Evolutionary conservation across 2,329 filamentous ascomycete species (phyloP).

Genomic region (Pseudocercospora vitis): DNA sequence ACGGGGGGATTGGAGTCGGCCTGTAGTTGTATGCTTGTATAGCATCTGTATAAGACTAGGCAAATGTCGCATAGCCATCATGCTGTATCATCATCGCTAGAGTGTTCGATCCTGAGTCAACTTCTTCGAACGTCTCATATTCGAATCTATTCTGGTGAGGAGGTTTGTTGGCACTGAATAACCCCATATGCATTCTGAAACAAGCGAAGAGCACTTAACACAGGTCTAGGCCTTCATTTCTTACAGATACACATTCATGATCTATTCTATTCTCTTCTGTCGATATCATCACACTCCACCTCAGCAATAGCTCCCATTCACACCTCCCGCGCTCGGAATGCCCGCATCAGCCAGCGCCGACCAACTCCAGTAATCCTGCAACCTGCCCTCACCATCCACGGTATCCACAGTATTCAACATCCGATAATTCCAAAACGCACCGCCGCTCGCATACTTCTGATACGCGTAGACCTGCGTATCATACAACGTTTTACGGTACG

Average conservation of each 20-base stretch:
- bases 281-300: background rate
- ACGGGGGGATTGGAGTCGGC: background rate
- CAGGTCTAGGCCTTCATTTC: no score
- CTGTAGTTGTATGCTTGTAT: background rate
- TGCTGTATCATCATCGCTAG: no score
- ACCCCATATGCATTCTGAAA: no score
- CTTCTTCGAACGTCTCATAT: no score
- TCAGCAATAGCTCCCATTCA: conserved; percentile 14
- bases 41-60: background rate
- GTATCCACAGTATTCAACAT: conserved; percentile 9
- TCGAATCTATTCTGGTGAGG: no score
- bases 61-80: no score
- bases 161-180: no score
- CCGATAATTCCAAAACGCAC: conserved; percentile 23
- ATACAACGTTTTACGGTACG: conserved; percentile 32
- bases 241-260: no score
- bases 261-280: no score
- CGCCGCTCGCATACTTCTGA: conserved; percentile 37
- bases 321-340: conserved; percentile 10
- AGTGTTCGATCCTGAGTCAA: no score
- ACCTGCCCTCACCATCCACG: conserved; percentile 18
- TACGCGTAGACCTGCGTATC: conserved; percentile 40
- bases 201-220: no score
- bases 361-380: conserved; percentile 18
- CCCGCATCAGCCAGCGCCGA: conserved; percentile 4